Evolutionary conservation across 768 basidiomycete genomes (phyloP).

Genomic region (Lactarius akahatsu): DNA sequence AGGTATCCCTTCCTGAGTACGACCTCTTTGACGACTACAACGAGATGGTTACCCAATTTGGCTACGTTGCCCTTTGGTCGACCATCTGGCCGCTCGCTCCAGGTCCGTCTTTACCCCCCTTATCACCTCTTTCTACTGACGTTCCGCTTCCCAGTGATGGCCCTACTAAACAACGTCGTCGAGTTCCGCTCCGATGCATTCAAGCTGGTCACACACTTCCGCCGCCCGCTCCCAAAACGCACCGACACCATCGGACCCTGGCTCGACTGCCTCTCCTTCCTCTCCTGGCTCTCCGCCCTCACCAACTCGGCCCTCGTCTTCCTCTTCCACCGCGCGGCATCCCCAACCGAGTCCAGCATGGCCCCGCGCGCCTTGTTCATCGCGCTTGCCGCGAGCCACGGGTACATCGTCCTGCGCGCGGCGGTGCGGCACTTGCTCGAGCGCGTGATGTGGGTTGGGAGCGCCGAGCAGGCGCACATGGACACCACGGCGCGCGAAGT

Average conservation of each 20-base stretch:
- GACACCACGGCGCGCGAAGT: slow-evolving; percentile 56
- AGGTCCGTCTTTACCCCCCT: slow-evolving; percentile 40
- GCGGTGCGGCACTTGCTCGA: slow-evolving; percentile 69
- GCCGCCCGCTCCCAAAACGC: slow-evolving; percentile 82
- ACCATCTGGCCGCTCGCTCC: slow-evolving; percentile 93
- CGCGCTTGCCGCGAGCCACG: slow-evolving; percentile 83
- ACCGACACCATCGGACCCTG: slow-evolving; percentile 93
- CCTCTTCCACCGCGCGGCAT: slow-evolving; percentile 61
- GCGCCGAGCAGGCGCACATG: slow-evolving; percentile 59
- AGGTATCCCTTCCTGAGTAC: slow-evolving; percentile 80
- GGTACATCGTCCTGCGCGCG: slow-evolving; percentile 66
- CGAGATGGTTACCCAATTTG: slow-evolving; percentile 97
- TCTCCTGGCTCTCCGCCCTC: slow-evolving; percentile 87
- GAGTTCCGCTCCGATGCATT: slow-evolving; percentile 93
- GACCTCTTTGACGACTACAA: slow-evolving; percentile 84
- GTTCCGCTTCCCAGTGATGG: slow-evolving; percentile 54
- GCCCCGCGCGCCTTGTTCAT: slow-evolving; percentile 42
- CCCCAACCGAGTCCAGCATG: slow-evolving; percentile 8
- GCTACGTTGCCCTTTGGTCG: slow-evolving; percentile 89
- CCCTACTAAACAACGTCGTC: slow-evolving; percentile 87
- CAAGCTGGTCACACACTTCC: slow-evolving; percentile 84
- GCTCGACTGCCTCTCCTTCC: slow-evolving; percentile 83
- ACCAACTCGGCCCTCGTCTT: slow-evolving; percentile 90
- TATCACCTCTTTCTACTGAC: background rate
- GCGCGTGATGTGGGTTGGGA: slow-evolving; percentile 74